These are phyloP conservation scores for Arabidopsis arenosa DNA, from an alignment of 345 rosid genomes.

Conservation along the genomic window DNA sequence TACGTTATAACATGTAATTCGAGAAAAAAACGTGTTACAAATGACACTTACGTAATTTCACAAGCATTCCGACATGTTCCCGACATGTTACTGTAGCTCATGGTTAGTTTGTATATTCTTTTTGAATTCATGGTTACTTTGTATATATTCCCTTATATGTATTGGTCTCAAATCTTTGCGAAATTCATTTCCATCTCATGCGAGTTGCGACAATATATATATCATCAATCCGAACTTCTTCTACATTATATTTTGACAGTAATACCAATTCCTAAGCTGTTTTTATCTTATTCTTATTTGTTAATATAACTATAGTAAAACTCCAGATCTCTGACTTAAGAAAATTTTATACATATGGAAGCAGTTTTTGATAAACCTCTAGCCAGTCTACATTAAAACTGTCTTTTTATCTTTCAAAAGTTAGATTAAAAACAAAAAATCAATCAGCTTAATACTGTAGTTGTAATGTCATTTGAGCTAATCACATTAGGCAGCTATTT, in stretches of 20 bases:
- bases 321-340: neutral
- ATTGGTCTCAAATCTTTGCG: neutral
- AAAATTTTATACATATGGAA: neutral
- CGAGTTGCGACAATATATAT: neutral
- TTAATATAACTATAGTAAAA: neutral
- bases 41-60: no score
- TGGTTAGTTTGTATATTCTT: no score
- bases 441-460: neutral
- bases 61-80: no score
- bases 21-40: no score
- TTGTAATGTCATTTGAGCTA: neutral
- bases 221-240: conserved; percentile 13
- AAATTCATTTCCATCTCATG: conserved; percentile 11
- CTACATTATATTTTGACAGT: neutral
- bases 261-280: neutral
- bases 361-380: conserved; percentile 2
- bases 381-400: neutral
- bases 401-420: neutral
- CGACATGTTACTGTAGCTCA: no score
- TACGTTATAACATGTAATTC: no score
- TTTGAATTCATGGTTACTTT: no score
- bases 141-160: no score
- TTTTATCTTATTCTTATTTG: neutral
- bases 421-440: neutral
- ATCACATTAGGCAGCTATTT: neutral